A percentile compares a stretch with the other conserved stretches of the same genome.
phyloP scores from a whole-genome alignment of 2,329 filamentous ascomycete genomes.

The Diaporthe longicolla region DNA sequence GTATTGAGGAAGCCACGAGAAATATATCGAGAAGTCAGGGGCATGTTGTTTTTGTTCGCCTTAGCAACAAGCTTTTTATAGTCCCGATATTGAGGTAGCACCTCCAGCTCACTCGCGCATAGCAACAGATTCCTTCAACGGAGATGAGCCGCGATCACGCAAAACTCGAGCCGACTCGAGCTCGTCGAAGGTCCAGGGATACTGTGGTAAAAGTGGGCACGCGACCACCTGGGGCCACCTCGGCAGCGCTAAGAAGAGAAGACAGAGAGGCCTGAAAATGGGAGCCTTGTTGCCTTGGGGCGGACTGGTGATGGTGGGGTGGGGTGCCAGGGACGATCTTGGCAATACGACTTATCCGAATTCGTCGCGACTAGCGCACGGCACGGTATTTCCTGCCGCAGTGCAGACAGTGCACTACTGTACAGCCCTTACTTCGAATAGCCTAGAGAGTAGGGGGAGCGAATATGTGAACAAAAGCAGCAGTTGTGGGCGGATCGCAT shows the following conservation, averaged over 20 bases:
- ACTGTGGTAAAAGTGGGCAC: constrained; percentile 29
- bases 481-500: too few species aligned
- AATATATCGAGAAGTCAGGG: background rate
- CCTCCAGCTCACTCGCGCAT: background rate
- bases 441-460: background rate
- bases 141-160: constrained; percentile 32
- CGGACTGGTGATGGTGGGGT: background rate
- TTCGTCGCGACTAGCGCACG: background rate
- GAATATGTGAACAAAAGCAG: background rate
- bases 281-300: background rate
- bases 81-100: background rate
- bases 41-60: background rate
- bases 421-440: too few species aligned
- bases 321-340: background rate
- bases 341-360: background rate
- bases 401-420: background rate
- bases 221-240: constrained; percentile 9
- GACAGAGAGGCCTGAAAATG: background rate
- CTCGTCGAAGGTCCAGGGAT: constrained; percentile 3
- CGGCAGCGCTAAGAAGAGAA: constrained; percentile 19
- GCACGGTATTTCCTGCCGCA: background rate
- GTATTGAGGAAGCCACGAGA: too few species aligned
- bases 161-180: constrained; percentile 7
- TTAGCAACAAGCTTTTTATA: background rate
- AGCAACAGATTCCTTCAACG: constrained; percentile 1